Percentiles rank a stretch among this genome's conserved stretches.
phyloP scores from a whole-genome alignment of 2,329 filamentous ascomycete species.

The Capronia americana region DNA sequence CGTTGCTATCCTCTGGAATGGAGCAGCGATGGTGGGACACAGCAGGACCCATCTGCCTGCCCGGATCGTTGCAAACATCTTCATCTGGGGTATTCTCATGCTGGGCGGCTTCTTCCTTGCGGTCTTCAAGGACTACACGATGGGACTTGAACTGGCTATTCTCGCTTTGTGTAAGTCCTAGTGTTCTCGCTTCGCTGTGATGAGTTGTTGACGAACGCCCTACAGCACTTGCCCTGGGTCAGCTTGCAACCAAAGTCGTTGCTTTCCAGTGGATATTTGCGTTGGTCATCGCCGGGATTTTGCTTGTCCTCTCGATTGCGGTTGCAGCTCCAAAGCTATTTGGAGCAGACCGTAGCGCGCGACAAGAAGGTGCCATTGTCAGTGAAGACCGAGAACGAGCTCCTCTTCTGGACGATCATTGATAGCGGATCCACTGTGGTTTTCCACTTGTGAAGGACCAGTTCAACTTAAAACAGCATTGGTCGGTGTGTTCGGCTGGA shows the following conservation, averaged over 20 bases:
- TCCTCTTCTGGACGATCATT: slow-evolving; percentile 58
- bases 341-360: slow-evolving; percentile 62
- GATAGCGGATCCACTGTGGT: slow-evolving; percentile 10
- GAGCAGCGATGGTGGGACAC: slow-evolving; percentile 78
- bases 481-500: background rate
- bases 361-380: slow-evolving; percentile 53
- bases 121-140: slow-evolving; percentile 74
- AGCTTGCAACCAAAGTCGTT: slow-evolving; percentile 74
- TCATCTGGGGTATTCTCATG: slow-evolving; percentile 81
- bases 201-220: slow-evolving; percentile 24
- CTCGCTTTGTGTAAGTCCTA: slow-evolving; percentile 67
- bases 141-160: slow-evolving; percentile 79
- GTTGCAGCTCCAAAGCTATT: slow-evolving; percentile 70
- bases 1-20: slow-evolving; percentile 86
- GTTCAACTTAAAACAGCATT: background rate
- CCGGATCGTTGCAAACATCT: slow-evolving; percentile 83
- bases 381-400: slow-evolving; percentile 60
- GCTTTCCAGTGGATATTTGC: slow-evolving; percentile 94
- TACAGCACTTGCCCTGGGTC: slow-evolving; percentile 72
- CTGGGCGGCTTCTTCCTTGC: slow-evolving; percentile 79
- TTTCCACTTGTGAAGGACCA: background rate
- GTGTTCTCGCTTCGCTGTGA: background rate
- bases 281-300: slow-evolving; percentile 77
- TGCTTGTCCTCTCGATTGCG: slow-evolving; percentile 72
- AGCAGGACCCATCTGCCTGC: slow-evolving; percentile 64